Percentiles rank a stretch among this genome's conserved stretches.
Evolutionary conservation across 805 yeast genomes (phyloP).

Genomic region (Ogataea zsoltii): DNA sequence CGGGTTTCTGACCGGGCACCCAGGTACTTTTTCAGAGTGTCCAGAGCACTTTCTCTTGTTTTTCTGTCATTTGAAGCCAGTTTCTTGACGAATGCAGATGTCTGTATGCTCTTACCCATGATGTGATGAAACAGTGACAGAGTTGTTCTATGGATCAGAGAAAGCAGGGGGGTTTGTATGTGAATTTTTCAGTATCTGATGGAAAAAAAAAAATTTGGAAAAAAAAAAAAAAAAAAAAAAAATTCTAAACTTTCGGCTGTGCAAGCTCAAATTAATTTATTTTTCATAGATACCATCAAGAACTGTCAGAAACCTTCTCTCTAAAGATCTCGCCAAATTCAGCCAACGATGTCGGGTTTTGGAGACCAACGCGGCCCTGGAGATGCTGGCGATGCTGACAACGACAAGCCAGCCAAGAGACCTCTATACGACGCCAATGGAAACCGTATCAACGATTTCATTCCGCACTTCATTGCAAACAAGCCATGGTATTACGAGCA

Average conservation of each 20-base stretch:
- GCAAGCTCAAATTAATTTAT: too few relatives aligned
- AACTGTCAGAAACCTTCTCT: too few relatives aligned
- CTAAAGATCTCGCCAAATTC: too few relatives aligned
- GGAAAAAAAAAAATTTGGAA: not conserved
- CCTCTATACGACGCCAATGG: constrained; percentile 36
- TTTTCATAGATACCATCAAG: too few relatives aligned
- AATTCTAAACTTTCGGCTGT: not conserved
- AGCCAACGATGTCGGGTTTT: not conserved
- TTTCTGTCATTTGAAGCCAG: constrained; percentile 81
- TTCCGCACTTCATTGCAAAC: constrained; percentile 41
- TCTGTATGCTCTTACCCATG: constrained; percentile 25
- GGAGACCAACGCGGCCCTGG: not conserved
- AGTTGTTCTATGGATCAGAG: not conserved
- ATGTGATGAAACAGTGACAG: not conserved
- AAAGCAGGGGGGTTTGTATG: not conserved
- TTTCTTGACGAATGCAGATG: constrained; percentile 69
- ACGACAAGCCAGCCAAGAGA: constrained; percentile 14
- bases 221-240: constrained; percentile 4
- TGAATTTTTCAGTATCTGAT: not conserved
- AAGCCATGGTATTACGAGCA: constrained; percentile 43
- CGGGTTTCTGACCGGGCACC: constrained; percentile 43
- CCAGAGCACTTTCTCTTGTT: constrained; percentile 72
- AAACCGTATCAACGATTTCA: constrained; percentile 38
- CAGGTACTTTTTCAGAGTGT: constrained; percentile 60
- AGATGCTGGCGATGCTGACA: constrained; percentile 1